phyloP scores from a whole-genome alignment of 805 yeast genomes.

The Candida taoyuanica region DNA sequence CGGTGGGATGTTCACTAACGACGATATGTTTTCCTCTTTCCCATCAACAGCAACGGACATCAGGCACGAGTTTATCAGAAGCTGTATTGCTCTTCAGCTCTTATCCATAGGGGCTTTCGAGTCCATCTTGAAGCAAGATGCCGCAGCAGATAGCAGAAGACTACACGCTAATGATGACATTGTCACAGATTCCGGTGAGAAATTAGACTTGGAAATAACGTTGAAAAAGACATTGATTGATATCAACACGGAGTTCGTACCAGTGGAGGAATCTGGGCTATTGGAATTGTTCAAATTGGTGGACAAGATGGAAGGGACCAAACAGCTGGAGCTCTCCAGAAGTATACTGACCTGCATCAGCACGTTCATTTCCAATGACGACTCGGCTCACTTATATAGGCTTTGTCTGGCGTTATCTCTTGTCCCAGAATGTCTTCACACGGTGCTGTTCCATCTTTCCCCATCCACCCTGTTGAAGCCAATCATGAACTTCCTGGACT shows the following conservation, averaged over 20 bases:
- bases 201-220: conserved; percentile 28
- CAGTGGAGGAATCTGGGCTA: conserved; percentile 51
- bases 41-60: conserved; percentile 44
- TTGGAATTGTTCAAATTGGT: conserved; percentile 44
- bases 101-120: conserved; percentile 32
- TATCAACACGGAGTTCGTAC: conserved; percentile 43
- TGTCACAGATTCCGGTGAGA: conserved; percentile 30
- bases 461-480: conserved; percentile 41
- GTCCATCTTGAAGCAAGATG: conserved; percentile 35
- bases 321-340: conserved; percentile 42
- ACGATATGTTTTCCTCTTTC: conserved; percentile 48
- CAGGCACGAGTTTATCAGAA: conserved; percentile 46
- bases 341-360: conserved; percentile 30
- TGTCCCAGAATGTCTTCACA: conserved; percentile 37
- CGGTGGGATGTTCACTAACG: conserved; percentile 23
- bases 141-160: conserved; percentile 32
- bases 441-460: conserved; percentile 39
- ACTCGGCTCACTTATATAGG: conserved; percentile 42
- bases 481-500: conserved; percentile 49
- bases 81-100: conserved; percentile 37
- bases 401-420: conserved; percentile 47
- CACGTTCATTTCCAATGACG: conserved; percentile 36
- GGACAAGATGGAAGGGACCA: conserved; percentile 40
- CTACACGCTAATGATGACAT: conserved; percentile 32
- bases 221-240: conserved; percentile 30